Percentiles rank a stretch among this genome's conserved stretches.
phyloP scores from a whole-genome alignment of 1,284 basidiomycete species.

The Trichosporon coremiiforme region DNA sequence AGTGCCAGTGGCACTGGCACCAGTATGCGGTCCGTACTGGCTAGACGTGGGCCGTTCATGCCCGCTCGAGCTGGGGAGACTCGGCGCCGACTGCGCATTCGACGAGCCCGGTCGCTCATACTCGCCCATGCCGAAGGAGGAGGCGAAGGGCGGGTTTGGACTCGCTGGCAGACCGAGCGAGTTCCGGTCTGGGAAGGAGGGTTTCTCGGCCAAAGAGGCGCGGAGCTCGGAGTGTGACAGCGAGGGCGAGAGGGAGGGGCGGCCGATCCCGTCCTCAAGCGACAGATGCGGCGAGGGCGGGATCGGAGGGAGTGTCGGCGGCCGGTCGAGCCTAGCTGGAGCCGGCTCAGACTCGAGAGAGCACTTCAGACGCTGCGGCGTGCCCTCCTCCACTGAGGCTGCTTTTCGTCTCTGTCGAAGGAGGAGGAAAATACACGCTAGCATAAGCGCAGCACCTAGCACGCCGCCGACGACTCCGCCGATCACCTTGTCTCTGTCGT shows the following conservation, averaged over 20 bases:
- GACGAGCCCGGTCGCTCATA: not conserved
- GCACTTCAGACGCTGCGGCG: not conserved
- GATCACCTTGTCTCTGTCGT: constrained; percentile 5
- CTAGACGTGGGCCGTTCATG: not conserved
- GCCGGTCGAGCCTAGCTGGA: not conserved
- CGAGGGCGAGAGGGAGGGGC: not conserved
- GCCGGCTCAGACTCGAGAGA: not conserved
- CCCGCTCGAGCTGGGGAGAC: not conserved
- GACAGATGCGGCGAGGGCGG: not conserved
- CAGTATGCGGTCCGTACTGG: not conserved
- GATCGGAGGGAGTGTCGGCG: not conserved
- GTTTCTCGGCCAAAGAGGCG: not conserved
- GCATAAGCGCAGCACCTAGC: not conserved
- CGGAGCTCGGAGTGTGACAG: not conserved
- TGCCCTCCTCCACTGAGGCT: not conserved
- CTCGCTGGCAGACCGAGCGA: not conserved
- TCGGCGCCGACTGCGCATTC: not conserved
- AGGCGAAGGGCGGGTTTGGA: not conserved
- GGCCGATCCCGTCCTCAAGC: not conserved
- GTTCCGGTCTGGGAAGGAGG: not conserved
- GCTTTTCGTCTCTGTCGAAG: not conserved
- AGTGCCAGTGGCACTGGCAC: not conserved
- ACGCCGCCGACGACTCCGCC: constrained; percentile 9
- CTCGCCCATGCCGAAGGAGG: not conserved
- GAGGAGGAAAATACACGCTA: not conserved